phyloP scores from a whole-genome alignment of 257 asterid species.

The Nicotiana knightiana region DNA sequence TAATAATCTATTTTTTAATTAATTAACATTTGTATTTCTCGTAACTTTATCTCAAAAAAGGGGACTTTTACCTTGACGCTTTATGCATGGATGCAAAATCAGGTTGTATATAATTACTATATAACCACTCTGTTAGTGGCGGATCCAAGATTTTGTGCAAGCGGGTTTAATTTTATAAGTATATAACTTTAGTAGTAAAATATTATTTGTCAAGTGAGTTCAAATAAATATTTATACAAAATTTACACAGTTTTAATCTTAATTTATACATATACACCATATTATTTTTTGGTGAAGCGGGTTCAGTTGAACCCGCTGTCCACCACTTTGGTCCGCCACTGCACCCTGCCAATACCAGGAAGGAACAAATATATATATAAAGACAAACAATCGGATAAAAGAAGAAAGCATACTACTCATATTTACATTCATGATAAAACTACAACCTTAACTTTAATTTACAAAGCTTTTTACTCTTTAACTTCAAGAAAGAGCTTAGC shows the following conservation, averaged over 20 bases:
- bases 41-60: background rate
- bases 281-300: no score
- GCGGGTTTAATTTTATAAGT: no score
- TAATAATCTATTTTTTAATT: background rate
- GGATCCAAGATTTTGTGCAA: no score
- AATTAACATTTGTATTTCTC: background rate
- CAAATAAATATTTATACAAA: no score
- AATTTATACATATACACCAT: no score
- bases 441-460: slow-evolving; percentile 11
- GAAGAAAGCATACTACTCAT: background rate
- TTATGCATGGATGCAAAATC: slow-evolving; percentile 10
- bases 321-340: no score
- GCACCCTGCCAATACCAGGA: background rate
- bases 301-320: no score
- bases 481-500: background rate
- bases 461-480: background rate
- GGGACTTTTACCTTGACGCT: background rate
- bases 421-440: slow-evolving; percentile 1
- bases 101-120: background rate
- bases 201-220: no score
- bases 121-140: background rate
- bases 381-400: background rate
- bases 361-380: background rate
- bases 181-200: no score
- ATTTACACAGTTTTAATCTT: no score